Evolutionary conservation across 2,329 filamentous ascomycete genomes (phyloP).

Genomic region (Thyridium curvatum): DNA sequence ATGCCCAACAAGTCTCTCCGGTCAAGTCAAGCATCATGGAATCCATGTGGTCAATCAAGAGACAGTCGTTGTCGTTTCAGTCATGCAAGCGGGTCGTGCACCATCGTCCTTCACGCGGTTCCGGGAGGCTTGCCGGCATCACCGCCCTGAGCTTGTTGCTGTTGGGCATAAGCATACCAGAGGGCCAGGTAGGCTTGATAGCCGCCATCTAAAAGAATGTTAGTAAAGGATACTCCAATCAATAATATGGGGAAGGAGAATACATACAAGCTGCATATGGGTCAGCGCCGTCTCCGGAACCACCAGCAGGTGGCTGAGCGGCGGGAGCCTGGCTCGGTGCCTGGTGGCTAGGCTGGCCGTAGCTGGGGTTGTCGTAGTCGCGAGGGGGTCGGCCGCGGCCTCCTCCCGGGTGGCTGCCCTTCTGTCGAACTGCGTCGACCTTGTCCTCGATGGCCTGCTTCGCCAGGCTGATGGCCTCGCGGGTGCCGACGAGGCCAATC

Average conservation of each 20-base stretch:
- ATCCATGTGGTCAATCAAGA: too few species aligned
- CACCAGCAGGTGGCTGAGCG: slow-evolving; percentile 29
- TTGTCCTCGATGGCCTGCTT: slow-evolving; percentile 84
- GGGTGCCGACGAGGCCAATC: slow-evolving; percentile 76
- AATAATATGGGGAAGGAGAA: too few species aligned
- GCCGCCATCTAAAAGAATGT: slow-evolving; percentile 57
- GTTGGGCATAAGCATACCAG: slow-evolving; percentile 49
- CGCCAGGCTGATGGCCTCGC: slow-evolving; percentile 71
- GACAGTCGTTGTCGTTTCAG: too few species aligned
- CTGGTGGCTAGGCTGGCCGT: slow-evolving; percentile 43
- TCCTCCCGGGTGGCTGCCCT: slow-evolving; percentile 42
- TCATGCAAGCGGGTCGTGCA: too few species aligned
- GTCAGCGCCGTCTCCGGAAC: slow-evolving; percentile 47
- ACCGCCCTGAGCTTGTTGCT: too few species aligned
- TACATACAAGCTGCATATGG: slow-evolving; percentile 70
- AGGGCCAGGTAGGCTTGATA: slow-evolving; percentile 75
- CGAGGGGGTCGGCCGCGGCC: slow-evolving; percentile 37
- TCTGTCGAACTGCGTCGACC: slow-evolving; percentile 71
- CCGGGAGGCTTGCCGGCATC: too few species aligned
- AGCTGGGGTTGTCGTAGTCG: slow-evolving; percentile 49
- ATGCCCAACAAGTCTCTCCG: too few species aligned
- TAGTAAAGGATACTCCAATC: slow-evolving; percentile 11
- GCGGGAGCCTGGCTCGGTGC: slow-evolving; percentile 33
- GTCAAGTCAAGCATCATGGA: too few species aligned
- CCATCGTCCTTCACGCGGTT: too few species aligned